phyloP scores from a whole-genome alignment of 2,329 filamentous ascomycete species.

The Hirsutella rhossiliensis region DNA sequence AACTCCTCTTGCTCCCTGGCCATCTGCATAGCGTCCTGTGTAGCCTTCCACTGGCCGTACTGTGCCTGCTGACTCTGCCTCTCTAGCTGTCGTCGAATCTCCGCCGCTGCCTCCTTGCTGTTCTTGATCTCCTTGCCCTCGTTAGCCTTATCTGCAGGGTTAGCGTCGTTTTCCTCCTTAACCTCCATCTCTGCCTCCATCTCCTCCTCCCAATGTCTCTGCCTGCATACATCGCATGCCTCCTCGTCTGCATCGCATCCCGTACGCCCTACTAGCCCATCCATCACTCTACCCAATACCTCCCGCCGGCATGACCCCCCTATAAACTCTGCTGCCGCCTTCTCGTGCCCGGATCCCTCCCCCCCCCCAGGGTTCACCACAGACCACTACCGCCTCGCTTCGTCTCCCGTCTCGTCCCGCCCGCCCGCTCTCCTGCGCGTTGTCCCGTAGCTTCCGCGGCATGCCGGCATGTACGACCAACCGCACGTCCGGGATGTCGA shows the following conservation, averaged over 20 bases:
- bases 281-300: conserved; percentile 2
- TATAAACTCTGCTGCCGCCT: neutral
- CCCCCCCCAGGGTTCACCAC: neutral
- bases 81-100: too few species aligned
- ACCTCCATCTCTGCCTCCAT: neutral
- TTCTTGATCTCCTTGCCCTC: too few species aligned
- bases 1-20: neutral
- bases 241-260: conserved; percentile 2
- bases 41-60: too few species aligned
- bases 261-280: neutral
- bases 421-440: conserved; percentile 5
- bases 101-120: neutral
- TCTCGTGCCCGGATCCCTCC: neutral
- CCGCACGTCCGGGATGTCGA: conserved; percentile 2
- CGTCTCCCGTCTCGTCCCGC: conserved; percentile 2
- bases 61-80: too few species aligned
- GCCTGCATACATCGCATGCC: conserved; percentile 1
- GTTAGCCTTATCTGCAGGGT: too few species aligned
- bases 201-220: neutral
- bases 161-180: neutral
- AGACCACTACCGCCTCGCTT: conserved; percentile 3
- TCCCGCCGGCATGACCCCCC: neutral
- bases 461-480: conserved; percentile 4
- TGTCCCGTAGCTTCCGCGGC: conserved; percentile 2
- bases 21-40: neutral